Evolutionary conservation across 2,329 filamentous ascomycete species (phyloP).

Genomic region (Aspergillus udagawae): DNA sequence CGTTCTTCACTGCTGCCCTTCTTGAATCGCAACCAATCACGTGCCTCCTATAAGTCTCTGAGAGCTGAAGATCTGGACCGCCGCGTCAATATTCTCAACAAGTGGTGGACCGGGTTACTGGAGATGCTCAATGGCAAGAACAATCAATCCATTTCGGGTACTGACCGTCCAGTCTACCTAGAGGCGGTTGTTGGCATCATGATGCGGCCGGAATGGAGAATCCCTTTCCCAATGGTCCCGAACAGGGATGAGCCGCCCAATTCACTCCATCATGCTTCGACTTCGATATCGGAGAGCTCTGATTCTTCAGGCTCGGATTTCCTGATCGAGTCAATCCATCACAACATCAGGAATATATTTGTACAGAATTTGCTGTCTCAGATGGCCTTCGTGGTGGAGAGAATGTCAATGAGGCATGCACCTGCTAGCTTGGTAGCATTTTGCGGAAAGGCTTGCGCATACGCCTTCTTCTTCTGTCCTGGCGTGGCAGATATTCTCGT

Average conservation of each 20-base stretch:
- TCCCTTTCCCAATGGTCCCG: conserved; percentile 60
- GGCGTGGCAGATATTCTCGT: conserved; percentile 80
- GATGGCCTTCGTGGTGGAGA: conserved; percentile 82
- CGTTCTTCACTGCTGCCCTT: conserved; percentile 72
- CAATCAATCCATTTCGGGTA: conserved; percentile 72
- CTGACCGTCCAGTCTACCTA: conserved; percentile 76
- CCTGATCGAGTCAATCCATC: conserved; percentile 70
- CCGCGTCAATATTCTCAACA: conserved; percentile 73
- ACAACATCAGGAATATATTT: conserved; percentile 86
- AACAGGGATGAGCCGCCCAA: conserved; percentile 36
- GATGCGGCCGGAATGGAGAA: conserved; percentile 83
- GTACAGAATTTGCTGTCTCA: conserved; percentile 76
- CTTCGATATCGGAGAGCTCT: conserved; percentile 53
- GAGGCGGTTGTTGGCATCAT: conserved; percentile 78
- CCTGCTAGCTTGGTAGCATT: conserved; percentile 73
- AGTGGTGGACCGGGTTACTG: conserved; percentile 82
- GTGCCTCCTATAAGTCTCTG: conserved; percentile 63
- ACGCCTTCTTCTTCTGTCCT: conserved; percentile 89
- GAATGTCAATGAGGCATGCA: conserved; percentile 74
- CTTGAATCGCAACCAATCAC: conserved; percentile 63
- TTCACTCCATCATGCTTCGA: conserved; percentile 36
- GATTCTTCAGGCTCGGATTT: conserved; percentile 60
- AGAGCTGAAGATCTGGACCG: conserved; percentile 79
- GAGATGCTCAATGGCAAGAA: conserved; percentile 75
- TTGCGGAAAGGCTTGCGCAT: conserved; percentile 84